Evolutionary conservation across 345 rosid genomes (phyloP).

Genomic region (Hevea brasiliensis): DNA sequence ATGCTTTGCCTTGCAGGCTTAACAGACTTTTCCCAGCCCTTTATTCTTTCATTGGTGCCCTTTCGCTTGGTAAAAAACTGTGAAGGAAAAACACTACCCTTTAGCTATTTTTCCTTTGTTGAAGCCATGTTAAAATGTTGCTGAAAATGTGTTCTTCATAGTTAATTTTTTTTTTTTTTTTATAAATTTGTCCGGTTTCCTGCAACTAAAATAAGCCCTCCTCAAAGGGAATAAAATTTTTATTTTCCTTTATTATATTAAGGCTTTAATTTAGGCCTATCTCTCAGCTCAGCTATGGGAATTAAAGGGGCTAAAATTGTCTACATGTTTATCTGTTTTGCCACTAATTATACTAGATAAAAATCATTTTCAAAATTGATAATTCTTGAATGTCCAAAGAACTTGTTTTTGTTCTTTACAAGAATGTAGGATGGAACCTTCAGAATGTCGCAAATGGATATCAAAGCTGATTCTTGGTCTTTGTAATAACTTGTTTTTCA

Average conservation of each 20-base stretch:
- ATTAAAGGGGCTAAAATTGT: background rate
- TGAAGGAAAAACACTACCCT: background rate
- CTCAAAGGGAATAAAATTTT: background rate
- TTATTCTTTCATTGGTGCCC: conserved; percentile 11
- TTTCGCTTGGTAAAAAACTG: background rate
- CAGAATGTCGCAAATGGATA: too few relatives aligned
- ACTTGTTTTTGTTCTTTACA: too few relatives aligned
- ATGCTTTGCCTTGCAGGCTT: conserved; percentile 58
- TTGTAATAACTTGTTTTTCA: conserved; percentile 3
- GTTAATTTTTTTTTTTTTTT: background rate
- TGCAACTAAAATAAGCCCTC: background rate
- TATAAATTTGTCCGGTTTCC: too few relatives aligned
- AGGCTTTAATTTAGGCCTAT: background rate
- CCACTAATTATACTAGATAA: background rate
- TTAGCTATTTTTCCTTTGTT: background rate
- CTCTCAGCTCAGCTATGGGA: background rate
- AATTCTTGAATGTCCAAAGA: too few relatives aligned
- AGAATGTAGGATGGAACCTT: too few relatives aligned
- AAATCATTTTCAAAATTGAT: background rate
- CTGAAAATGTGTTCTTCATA: background rate
- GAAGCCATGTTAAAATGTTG: background rate
- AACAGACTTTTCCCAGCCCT: conserved; percentile 61
- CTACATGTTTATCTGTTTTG: background rate
- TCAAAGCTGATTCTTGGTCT: conserved; percentile 15
- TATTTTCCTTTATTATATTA: background rate